These are phyloP conservation scores for Phytophthora fragariae DNA, from an alignment of 352 stramenopile species.

Conservation along the genomic window DNA sequence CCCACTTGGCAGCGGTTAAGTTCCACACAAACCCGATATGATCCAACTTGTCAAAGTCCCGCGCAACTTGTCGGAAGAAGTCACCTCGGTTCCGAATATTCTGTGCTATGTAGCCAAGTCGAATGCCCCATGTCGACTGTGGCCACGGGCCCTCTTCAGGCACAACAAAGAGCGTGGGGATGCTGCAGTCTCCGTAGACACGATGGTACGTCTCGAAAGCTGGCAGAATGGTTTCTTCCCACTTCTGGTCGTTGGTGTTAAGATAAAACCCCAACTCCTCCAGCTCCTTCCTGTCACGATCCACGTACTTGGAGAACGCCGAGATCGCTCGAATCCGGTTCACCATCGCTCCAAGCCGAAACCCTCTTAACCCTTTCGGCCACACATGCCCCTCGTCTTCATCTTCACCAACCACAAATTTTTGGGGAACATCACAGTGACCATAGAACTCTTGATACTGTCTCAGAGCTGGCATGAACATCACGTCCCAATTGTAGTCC, in stretches of 20 bases:
- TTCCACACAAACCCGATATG: slow-evolving; percentile 71
- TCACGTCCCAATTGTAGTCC: slow-evolving; percentile 45
- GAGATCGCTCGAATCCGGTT: slow-evolving; percentile 54
- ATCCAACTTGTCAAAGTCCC: slow-evolving; percentile 53
- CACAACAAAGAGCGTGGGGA: slow-evolving; percentile 51
- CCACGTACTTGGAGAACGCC: slow-evolving; percentile 41
- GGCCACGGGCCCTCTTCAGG: slow-evolving; percentile 49
- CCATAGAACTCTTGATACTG: slow-evolving; percentile 47
- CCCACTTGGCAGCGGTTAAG: slow-evolving; percentile 51
- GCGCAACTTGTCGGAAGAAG: slow-evolving; percentile 58
- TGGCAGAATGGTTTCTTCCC: slow-evolving; percentile 60
- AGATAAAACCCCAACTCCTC: slow-evolving; percentile 59
- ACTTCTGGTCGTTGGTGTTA: slow-evolving; percentile 54
- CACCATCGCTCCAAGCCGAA: slow-evolving; percentile 52
- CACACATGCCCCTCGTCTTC: slow-evolving; percentile 30
- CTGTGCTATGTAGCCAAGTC: slow-evolving; percentile 62
- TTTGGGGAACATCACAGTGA: slow-evolving; percentile 48
- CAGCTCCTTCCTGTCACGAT: slow-evolving; percentile 45
- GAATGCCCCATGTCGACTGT: slow-evolving; percentile 38
- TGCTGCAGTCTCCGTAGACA: slow-evolving; percentile 53
- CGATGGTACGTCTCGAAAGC: slow-evolving; percentile 50
- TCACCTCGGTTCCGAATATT: slow-evolving; percentile 63
- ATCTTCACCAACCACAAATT: slow-evolving; percentile 45
- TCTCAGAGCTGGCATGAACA: slow-evolving; percentile 52
- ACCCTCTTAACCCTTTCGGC: slow-evolving; percentile 41